A percentile compares a stretch with the other conserved stretches of the same genome.
Evolutionary conservation across 2,329 filamentous ascomycete species (phyloP).

Genomic region (Emericellopsis atlantica): DNA sequence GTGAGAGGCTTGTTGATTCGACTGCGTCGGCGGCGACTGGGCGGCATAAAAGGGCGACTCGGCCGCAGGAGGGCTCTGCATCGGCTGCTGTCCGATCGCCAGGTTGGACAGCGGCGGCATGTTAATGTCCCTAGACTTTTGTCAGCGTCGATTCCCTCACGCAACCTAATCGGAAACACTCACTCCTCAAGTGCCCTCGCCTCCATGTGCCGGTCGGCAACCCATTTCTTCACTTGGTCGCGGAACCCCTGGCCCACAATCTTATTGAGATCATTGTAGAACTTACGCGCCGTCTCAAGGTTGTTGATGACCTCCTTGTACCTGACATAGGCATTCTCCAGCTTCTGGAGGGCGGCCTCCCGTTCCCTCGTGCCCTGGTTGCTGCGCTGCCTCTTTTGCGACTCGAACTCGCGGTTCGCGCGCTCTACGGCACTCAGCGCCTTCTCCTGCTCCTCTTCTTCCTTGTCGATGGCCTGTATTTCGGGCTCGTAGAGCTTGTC

Average conservation of each 20-base stretch:
- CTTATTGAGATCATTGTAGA: conserved; percentile 90
- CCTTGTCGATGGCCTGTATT: conserved; percentile 55
- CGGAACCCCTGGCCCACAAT: conserved; percentile 71
- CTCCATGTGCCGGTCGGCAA: conserved; percentile 68
- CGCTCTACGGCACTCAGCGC: conserved; percentile 57
- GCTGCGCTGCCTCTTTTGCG: conserved; percentile 55
- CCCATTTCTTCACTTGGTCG: conserved; percentile 66
- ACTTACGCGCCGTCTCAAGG: conserved; percentile 81
- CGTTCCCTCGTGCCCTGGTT: conserved; percentile 54
- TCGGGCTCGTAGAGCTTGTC: conserved; percentile 68
- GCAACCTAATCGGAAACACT: conserved; percentile 12
- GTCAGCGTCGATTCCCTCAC: not conserved
- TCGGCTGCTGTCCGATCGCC: conserved; percentile 16
- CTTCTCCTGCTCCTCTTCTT: conserved; percentile 55
- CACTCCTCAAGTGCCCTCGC: conserved; percentile 68
- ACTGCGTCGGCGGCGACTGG: conserved; percentile 9
- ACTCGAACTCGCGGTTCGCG: conserved; percentile 67
- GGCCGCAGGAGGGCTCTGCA: conserved; percentile 7
- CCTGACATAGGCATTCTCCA: conserved; percentile 87
- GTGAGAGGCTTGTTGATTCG: conserved; percentile 27
- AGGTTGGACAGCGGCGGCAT: conserved; percentile 38
- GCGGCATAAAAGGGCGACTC: conserved; percentile 9
- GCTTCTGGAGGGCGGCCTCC: conserved; percentile 71
- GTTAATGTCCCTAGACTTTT: conserved; percentile 29
- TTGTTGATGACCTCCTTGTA: conserved; percentile 95